These are phyloP conservation scores for Thalia dealbata DNA, from an alignment of 176 grass and related monocot genomes.

Conservation along the genomic window DNA sequence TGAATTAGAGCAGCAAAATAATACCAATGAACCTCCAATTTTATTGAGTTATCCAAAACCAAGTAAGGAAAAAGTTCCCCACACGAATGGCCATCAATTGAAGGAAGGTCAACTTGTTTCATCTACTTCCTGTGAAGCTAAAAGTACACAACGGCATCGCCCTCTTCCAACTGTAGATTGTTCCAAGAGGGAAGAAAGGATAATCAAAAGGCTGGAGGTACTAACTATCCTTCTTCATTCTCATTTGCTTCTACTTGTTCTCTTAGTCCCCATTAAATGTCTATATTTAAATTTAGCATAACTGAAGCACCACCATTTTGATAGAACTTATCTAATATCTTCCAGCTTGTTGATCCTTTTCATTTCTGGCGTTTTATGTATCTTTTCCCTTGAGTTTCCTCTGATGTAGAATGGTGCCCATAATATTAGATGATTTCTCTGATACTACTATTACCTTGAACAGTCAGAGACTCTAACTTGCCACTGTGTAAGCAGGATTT, in stretches of 20 bases:
- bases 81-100: background rate
- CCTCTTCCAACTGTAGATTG: slow-evolving; percentile 32
- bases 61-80: background rate
- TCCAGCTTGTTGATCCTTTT: background rate
- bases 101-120: slow-evolving; percentile 6
- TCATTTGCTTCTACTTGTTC: background rate
- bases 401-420: background rate
- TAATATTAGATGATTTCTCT: background rate
- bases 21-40: slow-evolving; percentile 5
- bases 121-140: slow-evolving; percentile 25
- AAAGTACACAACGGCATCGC: slow-evolving; percentile 36
- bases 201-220: slow-evolving; percentile 77
- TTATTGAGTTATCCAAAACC: slow-evolving; percentile 10
- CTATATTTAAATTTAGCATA: background rate
- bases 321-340: background rate
- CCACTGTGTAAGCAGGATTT: background rate
- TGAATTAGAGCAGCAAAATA: background rate
- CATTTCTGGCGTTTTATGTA: background rate
- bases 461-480: background rate
- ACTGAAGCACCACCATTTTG: background rate
- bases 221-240: background rate
- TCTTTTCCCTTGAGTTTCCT: background rate
- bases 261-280: background rate
- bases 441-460: background rate
- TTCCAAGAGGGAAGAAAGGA: slow-evolving; percentile 58